Conservation (phyloP, 2,329 filamentous ascomycete species). For the Aspergillus viridinutans region DNA sequence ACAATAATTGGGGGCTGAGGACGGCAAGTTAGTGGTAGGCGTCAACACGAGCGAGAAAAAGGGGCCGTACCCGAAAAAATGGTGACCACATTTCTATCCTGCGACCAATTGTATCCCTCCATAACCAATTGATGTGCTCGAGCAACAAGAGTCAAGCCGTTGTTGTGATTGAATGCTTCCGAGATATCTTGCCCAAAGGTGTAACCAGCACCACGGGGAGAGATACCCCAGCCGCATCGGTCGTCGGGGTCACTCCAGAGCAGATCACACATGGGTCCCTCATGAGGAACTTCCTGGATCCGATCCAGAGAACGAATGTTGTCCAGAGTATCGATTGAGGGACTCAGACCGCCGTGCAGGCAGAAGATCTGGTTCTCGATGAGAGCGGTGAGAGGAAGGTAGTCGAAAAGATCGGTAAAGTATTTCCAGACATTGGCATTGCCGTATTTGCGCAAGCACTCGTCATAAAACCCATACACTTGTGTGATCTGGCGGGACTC, state of each 20-base stretch:
- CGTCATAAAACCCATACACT: slow-evolving; percentile 99
- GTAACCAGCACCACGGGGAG: slow-evolving; percentile 88
- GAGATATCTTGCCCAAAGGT: slow-evolving; percentile 97
- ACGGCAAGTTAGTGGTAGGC: slow-evolving; percentile 2
- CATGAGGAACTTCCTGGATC: slow-evolving; percentile 97
- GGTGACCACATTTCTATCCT: slow-evolving; percentile 95
- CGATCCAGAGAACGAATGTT: slow-evolving; percentile 94
- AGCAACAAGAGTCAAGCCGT: slow-evolving; percentile 90
- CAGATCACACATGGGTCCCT: slow-evolving; percentile 96
- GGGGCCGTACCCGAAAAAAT: slow-evolving; percentile 80
- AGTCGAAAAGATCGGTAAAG: slow-evolving; percentile 98
- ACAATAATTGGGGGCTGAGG: slow-evolving; percentile 80
- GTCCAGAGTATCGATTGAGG: slow-evolving; percentile 92
- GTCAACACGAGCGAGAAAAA: slow-evolving; percentile 22
- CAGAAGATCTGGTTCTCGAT: slow-evolving; percentile 99
- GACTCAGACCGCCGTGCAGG: slow-evolving; percentile 91
- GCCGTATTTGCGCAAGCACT: slow-evolving; percentile 97
- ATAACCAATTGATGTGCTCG: slow-evolving; percentile 97
- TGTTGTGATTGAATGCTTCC: slow-evolving; percentile 99
- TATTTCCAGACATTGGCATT: slow-evolving; percentile 99
- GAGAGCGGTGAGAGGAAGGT: slow-evolving; percentile 90
- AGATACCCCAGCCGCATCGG: slow-evolving; percentile 92
- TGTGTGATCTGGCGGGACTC: slow-evolving; percentile 98
- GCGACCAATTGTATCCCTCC: slow-evolving; percentile 99
- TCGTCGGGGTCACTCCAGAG: slow-evolving; percentile 99